phyloP scores from a whole-genome alignment of 2,329 filamentous ascomycete genomes.

The Alternaria arborescens region DNA sequence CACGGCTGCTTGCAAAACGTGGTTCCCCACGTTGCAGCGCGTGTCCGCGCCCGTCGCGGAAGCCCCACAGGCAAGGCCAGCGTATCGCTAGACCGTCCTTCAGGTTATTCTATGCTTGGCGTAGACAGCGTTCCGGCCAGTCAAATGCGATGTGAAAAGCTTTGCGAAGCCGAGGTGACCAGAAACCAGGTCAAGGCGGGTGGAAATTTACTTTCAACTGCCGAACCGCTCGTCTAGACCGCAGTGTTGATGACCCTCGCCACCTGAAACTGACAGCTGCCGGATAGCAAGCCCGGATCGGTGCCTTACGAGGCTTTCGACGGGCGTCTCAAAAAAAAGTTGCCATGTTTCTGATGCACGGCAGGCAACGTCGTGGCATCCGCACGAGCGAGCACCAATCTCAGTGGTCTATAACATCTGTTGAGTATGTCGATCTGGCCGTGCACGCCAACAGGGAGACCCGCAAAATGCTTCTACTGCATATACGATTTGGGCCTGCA shows the following conservation, averaged over 20 bases:
- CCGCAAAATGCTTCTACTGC: constrained; percentile 6
- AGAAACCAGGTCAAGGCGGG: constrained; percentile 22
- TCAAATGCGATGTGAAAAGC: constrained; percentile 17
- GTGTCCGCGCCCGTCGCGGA: constrained; percentile 35
- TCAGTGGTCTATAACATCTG: constrained; percentile 23
- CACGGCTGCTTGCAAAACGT: constrained; percentile 34
- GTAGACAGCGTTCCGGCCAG: constrained; percentile 10
- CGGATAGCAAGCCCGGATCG: constrained; percentile 26
- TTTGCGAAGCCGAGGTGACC: constrained; percentile 23
- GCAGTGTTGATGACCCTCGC: constrained; percentile 11
- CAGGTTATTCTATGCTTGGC: constrained; percentile 26
- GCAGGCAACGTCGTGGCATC: constrained; percentile 18
- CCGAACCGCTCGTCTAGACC: constrained; percentile 37
- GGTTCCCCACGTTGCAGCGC: constrained; percentile 47
- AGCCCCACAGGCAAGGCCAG: constrained; percentile 32
- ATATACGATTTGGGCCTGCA: background rate
- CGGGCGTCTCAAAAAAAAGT: constrained; percentile 25
- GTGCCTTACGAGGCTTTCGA: constrained; percentile 26
- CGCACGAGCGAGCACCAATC: constrained; percentile 26
- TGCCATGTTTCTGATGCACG: constrained; percentile 22
- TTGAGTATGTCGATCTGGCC: constrained; percentile 31
- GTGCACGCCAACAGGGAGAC: constrained; percentile 10
- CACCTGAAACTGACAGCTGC: constrained; percentile 25
- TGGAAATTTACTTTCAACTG: constrained; percentile 28
- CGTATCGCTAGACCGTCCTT: constrained; percentile 37